Evolutionary conservation across 164 flowering plant species (phyloP).

Genomic region (Berberis thunbergii): DNA sequence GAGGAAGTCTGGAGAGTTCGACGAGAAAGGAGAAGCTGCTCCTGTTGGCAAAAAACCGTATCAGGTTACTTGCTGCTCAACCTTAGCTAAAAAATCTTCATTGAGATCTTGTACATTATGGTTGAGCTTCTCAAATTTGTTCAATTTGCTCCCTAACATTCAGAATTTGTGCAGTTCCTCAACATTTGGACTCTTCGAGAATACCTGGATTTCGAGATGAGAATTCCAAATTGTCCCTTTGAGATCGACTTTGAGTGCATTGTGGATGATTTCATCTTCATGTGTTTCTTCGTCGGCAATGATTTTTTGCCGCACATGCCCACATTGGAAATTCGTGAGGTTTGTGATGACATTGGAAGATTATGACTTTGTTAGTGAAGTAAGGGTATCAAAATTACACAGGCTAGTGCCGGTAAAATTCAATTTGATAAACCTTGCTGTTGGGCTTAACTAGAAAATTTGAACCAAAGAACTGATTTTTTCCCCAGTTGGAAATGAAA

Average conservation of each 20-base stretch:
- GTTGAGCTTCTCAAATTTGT: not conserved
- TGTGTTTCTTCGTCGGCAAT: conserved; percentile 98
- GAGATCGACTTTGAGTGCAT: conserved; percentile 76
- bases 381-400: too few species aligned
- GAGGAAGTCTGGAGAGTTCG: conserved; percentile 88
- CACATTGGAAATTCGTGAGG: conserved; percentile 97
- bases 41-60: conserved; percentile 69
- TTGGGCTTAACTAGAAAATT: too few species aligned
- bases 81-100: not conserved
- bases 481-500: conserved; percentile 4
- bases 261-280: conserved; percentile 85
- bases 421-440: too few species aligned
- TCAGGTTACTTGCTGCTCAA: conserved; percentile 43
- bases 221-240: conserved; percentile 66
- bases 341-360: conserved; percentile 17
- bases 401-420: too few species aligned
- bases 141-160: not conserved
- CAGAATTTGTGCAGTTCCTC: conserved; percentile 54
- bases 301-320: conserved; percentile 99
- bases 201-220: conserved; percentile 82
- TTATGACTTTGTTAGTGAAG: too few species aligned
- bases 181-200: conserved; percentile 92
- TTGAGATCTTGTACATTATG: not conserved
- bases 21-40: conserved; percentile 68
- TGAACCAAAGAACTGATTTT: too few species aligned